Base-by-base conservation (phyloP, 2,329 filamentous ascomycete species). In the Fonsecaea monophora region DNA sequence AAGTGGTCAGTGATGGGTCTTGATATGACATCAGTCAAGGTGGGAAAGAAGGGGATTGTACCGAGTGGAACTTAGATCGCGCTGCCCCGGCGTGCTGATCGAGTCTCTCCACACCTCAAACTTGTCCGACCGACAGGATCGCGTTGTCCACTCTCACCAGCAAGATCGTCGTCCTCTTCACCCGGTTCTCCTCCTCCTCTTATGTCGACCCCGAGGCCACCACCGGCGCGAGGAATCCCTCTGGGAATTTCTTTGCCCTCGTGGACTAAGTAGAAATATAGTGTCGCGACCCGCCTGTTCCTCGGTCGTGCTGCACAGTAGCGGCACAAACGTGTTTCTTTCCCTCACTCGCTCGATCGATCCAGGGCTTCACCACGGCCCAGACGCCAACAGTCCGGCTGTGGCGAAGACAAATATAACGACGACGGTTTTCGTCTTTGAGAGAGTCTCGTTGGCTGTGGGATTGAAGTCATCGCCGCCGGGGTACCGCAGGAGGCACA, bases 331-430 rank as follows among this genome's bases (percentile, higher is more conserved):
- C 0, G 60, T 45, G 32, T 65, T 66, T 5, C 56, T 60, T 38
- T 65, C 64, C 57, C 67, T 62, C 12, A 71, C 45, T n/a, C 64
- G 63, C 1, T 21, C 21, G 21, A 30, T 70, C 66, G 37, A 72
- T 58, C 68, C 68, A 72, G 15, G 87, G 87, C 74, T 85, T 84
- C 15, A 87, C 74, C 5, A 82, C 81, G 2, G 88, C 88, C 82
- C 87, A 90, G 1, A n/a, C n/a, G 80, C 79, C 69, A 90, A 77
- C 68, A 90, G 74, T 4, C 86, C 84, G 8, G 84, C 82, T 1
- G 88, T 90, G 35, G 86, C 85, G 66, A 87, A 79, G 50, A 90
- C 88, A 74, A 90, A 90, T 32, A 89, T 83, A 66, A 87, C 85
- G 1, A 90, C 88, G 2, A 90, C 86, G 1, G 85, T 83, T 74